A percentile compares a stretch with the other conserved stretches of the same genome.
phyloP scores from a whole-genome alignment of 345 rosid genomes.

The Raphanus sativus region DNA sequence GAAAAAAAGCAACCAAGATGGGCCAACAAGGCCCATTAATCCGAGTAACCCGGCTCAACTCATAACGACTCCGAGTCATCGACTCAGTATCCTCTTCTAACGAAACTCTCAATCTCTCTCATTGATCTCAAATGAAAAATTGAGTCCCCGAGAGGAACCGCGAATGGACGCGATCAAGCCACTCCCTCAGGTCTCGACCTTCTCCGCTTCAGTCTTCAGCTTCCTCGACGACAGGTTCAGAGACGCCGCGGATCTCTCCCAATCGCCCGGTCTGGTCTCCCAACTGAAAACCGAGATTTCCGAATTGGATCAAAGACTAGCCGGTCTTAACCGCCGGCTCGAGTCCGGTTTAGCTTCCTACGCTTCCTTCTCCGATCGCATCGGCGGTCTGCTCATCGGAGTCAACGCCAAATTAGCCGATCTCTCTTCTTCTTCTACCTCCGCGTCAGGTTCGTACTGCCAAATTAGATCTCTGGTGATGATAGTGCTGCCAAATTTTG shows the following conservation, averaged over 20 bases:
- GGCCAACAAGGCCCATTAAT: conserved; percentile 23
- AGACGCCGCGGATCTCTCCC: conserved; percentile 44
- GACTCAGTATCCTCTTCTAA: conserved; percentile 31
- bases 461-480: not conserved
- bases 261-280: conserved; percentile 49
- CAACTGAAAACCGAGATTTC: conserved; percentile 60
- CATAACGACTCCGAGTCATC: conserved; percentile 27
- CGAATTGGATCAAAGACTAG: conserved; percentile 56
- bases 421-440: conserved; percentile 51
- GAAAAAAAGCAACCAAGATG: not conserved
- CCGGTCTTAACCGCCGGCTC: conserved; percentile 56
- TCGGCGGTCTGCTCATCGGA: conserved; percentile 39
- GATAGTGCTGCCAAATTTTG: not conserved
- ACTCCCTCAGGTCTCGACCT: conserved; percentile 45
- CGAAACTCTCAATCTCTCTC: not conserved
- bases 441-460: conserved; percentile 52
- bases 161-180: conserved; percentile 50
- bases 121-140: conserved; percentile 22
- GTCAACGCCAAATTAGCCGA: conserved; percentile 50
- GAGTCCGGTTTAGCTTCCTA: conserved; percentile 52
- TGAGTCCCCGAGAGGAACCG: conserved; percentile 15
- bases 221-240: conserved; percentile 60
- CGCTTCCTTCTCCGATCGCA: conserved; percentile 67
- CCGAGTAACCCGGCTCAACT: conserved; percentile 11
- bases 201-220: conserved; percentile 34